These are phyloP conservation scores for Lachnellula hyalina DNA, from an alignment of 2,329 filamentous ascomycete genomes.

Conservation along the genomic window DNA sequence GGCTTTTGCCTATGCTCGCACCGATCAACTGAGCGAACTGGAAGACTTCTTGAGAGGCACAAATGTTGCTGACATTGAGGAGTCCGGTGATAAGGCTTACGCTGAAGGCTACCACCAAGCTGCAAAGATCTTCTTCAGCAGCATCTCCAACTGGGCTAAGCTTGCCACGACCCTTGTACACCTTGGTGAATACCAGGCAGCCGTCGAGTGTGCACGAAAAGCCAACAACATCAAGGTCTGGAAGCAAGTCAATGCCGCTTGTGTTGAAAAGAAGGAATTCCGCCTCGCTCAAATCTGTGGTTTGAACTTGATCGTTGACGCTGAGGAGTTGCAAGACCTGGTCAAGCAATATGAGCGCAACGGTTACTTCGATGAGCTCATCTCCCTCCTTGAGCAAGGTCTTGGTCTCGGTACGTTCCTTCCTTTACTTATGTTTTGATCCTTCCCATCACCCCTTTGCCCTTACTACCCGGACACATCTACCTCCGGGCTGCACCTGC, in stretches of 20 bases:
- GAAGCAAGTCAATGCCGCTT: slow-evolving; percentile 97
- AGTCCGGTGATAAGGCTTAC: slow-evolving; percentile 97
- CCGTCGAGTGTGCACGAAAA: slow-evolving; percentile 95
- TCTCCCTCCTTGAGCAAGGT: slow-evolving; percentile 87
- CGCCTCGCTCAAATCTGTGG: slow-evolving; percentile 97
- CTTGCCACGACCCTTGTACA: slow-evolving; percentile 97
- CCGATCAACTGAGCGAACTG: slow-evolving; percentile 85
- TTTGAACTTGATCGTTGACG: slow-evolving; percentile 95
- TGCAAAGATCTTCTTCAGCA: slow-evolving; percentile 97
- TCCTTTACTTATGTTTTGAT: no score
- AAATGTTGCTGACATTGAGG: slow-evolving; percentile 93
- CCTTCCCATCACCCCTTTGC: no score
- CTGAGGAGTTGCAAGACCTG: slow-evolving; percentile 86
- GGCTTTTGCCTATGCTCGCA: slow-evolving; percentile 87
- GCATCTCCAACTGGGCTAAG: slow-evolving; percentile 99
- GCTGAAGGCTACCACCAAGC: slow-evolving; percentile 91
- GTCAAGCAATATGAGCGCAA: slow-evolving; percentile 96
- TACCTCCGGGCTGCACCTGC: no score
- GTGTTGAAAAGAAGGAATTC: slow-evolving; percentile 97
- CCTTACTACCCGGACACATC: no score
- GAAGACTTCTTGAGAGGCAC: slow-evolving; percentile 92
- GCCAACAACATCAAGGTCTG: slow-evolving; percentile 99
- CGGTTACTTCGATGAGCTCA: slow-evolving; percentile 98
- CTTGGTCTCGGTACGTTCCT: no score
- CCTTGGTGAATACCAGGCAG: slow-evolving; percentile 92